Conservation (phyloP, 768 basidiomycete species). For the Boletus rubroflammeus region DNA sequence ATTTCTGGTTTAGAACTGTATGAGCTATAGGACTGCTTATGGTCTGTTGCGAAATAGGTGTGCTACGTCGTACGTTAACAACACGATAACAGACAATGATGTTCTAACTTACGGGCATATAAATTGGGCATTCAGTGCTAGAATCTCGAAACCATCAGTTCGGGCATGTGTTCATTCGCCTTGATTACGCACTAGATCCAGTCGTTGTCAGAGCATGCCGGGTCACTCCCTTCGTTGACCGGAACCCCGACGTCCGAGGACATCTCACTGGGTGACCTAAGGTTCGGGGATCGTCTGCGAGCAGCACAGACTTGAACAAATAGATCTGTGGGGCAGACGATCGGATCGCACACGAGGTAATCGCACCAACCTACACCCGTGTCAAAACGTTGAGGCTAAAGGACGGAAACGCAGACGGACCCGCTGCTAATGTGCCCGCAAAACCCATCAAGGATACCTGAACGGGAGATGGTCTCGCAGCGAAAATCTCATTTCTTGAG, state of each 20-base stretch:
- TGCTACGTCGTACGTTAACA: slow-evolving; percentile 30
- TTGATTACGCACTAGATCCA: slow-evolving; percentile 43
- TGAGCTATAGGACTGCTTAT: slow-evolving; percentile 41
- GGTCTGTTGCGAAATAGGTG: slow-evolving; percentile 48
- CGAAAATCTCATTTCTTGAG: slow-evolving; percentile 49
- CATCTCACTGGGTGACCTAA: slow-evolving; percentile 1
- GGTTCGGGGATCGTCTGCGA: slow-evolving; percentile 2
- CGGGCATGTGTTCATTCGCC: not conserved
- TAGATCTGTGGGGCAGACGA: slow-evolving; percentile 41
- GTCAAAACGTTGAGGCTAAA: not conserved
- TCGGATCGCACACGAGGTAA: slow-evolving; percentile 43
- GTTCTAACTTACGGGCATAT: slow-evolving; percentile 39
- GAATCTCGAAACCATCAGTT: slow-evolving; percentile 4
- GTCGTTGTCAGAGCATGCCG: slow-evolving; percentile 33
- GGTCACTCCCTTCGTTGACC: slow-evolving; percentile 39
- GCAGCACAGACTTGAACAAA: slow-evolving; percentile 34
- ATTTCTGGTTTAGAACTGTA: slow-evolving; percentile 9
- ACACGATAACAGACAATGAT: not conserved
- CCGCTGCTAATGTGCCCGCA: slow-evolving; percentile 44
- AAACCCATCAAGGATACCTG: slow-evolving; percentile 51
- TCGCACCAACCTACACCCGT: slow-evolving; percentile 42
- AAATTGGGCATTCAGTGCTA: slow-evolving; percentile 44
- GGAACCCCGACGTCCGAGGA: slow-evolving; percentile 29
- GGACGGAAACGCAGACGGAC: slow-evolving; percentile 15
- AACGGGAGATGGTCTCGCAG: slow-evolving; percentile 45